A percentile compares a stretch with the other conserved stretches of the same genome.
Evolutionary conservation across 306 rosid genomes (phyloP).

Genomic region (Cyamopsis tetragonoloba): DNA sequence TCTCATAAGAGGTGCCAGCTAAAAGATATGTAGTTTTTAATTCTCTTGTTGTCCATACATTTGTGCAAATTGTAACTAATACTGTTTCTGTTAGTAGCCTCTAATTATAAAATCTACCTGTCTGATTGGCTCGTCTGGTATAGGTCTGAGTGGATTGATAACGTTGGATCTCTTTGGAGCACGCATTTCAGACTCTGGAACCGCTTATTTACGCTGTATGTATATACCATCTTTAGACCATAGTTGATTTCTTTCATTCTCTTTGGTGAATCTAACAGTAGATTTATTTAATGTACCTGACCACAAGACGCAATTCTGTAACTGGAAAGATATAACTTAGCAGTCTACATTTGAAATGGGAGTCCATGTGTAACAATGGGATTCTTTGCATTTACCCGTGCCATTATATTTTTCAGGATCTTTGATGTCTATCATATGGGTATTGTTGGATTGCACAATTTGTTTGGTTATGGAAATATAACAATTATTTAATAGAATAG

Average conservation of each 20-base stretch:
- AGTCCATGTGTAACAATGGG: not conserved
- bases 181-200: constrained; percentile 78
- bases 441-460: not conserved
- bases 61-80: not conserved
- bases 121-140: constrained; percentile 16
- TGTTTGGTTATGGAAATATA: constrained; percentile 1
- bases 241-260: not conserved
- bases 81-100: not conserved
- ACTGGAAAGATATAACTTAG: not conserved
- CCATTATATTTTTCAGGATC: not conserved
- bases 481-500: not conserved
- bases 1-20: not conserved
- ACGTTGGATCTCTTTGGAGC: constrained; percentile 97
- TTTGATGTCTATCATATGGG: not conserved
- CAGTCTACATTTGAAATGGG: not conserved
- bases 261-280: not conserved
- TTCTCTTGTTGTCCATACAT: not conserved
- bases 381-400: not conserved
- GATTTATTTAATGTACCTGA: not conserved
- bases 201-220: constrained; percentile 69
- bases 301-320: not conserved
- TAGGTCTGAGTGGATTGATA: constrained; percentile 79
- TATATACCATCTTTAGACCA: constrained; percentile 11
- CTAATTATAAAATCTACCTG: not conserved
- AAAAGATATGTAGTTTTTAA: not conserved